Conservation (phyloP, 306 rosid genomes). For the peach (Prunus persica) region Prunus_persica_NCBIv2 NC_034009.1:33498001-33498500, state of each 20-base stretch:
- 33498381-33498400: constrained; percentile 61
- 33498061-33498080: constrained; percentile 36
- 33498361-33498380: constrained; percentile 69
- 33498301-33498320: constrained; percentile 23
- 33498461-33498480: constrained; percentile 76
- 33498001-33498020: constrained; percentile 58
- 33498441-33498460: constrained; percentile 64
- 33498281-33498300: constrained; percentile 7
- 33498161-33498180: constrained; percentile 92
- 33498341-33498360: constrained; percentile 73
- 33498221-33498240: constrained; percentile 70
- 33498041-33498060: constrained; percentile 59
- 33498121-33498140: constrained; percentile 17
- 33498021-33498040: constrained; percentile 37
- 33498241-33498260: constrained; percentile 5
- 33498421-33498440: constrained; percentile 69
- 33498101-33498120: constrained; percentile 5
- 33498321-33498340: constrained; percentile 82
- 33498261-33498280: constrained; percentile 9
- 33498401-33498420: constrained; percentile 59
- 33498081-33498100: constrained; percentile 15
- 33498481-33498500: constrained; percentile 97
- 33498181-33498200: constrained; percentile 89
- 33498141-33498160: constrained; percentile 69
- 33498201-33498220: constrained; percentile 68